Evolutionary conservation across 805 yeast species (phyloP).

Genomic region (Hanseniaspora taiwanica): DNA sequence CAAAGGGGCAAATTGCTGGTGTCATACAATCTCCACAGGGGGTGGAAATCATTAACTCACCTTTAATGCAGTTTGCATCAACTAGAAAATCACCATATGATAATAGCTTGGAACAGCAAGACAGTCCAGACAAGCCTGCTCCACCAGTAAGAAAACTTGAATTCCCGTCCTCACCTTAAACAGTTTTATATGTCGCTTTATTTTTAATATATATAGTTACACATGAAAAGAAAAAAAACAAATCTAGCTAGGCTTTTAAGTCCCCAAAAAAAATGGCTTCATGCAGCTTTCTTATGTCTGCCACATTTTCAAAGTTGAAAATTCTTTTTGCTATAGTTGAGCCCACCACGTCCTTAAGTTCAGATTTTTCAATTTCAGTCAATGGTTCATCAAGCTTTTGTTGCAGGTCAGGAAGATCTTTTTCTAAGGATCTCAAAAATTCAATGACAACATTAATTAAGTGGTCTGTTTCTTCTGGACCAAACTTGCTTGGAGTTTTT

Average conservation of each 20-base stretch:
- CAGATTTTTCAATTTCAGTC: constrained; percentile 25
- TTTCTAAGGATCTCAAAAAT: constrained; percentile 37
- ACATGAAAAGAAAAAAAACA: too few relatives aligned
- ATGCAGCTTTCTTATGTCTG: constrained; percentile 26
- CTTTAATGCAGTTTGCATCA: constrained; percentile 5
- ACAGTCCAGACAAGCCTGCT: background rate
- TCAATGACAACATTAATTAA: constrained; percentile 40
- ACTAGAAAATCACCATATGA: background rate
- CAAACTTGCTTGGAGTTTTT: too few relatives aligned
- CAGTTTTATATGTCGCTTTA: too few relatives aligned
- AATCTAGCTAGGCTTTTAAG: constrained; percentile 5
- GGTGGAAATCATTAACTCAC: constrained; percentile 1
- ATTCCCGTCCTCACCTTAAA: constrained; percentile 2
- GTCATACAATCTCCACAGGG: background rate
- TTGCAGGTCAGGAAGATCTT: constrained; percentile 17
- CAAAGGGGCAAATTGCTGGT: background rate
- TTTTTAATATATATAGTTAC: too few relatives aligned
- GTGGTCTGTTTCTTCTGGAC: constrained; percentile 34
- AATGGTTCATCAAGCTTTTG: constrained; percentile 27
- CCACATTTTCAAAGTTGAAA: constrained; percentile 33
- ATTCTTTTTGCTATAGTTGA: constrained; percentile 38
- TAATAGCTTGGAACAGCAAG: background rate
- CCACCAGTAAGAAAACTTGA: constrained; percentile 4
- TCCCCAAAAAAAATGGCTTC: constrained; percentile 70
- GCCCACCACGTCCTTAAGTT: constrained; percentile 49